Evolutionary conservation across 1,284 basidiomycete genomes (phyloP), one percentile per base, ranked within the genome.

Genomic region (Sutorius eximius): DNA sequence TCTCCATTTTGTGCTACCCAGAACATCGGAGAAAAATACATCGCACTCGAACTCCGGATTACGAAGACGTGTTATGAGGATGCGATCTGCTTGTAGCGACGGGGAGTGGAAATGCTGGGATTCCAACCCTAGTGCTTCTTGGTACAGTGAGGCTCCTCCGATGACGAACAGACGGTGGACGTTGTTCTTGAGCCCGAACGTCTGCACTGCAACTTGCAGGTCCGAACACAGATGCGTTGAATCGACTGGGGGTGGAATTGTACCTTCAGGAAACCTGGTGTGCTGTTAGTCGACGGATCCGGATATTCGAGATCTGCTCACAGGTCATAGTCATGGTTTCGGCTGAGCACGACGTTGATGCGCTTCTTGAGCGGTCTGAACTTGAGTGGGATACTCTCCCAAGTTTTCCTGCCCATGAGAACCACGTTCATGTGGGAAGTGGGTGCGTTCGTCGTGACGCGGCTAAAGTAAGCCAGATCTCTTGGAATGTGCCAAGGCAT

Each of bases 331-430:
- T 77, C 71, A 8, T 68, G 48, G 61, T 88, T 85, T 30, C 83
- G 77, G 61, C 86, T 93, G 34, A 98, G 77, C 34, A 99, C 86
- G 15, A 96, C 72, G 69, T 99, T 99, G 57, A 83, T 60, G 38
- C 97, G 79, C 32, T 81, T 82, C 42, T 81, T 77, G 27, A 99
- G 78, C 3, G 97, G 97, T 58, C 91, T 82, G 74, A 91, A 93
- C 70, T 86, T 91, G 8, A 69, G 62, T n/a, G 97, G 96, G 56
- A 99, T 99, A 69, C 92, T 93, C 71, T 97, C 93, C 97, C 97
- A 99, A 18, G 95, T 98, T 66, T 93, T 95, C 46, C 95, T 80
- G 7, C 97, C 97, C 97, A 99, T 99, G 55, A 99, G 77, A 36
- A 98, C 88, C 2, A 84, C 86, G 71, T 99, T 99, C 55, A 72